Percentiles rank a stretch among this genome's conserved stretches.
These are phyloP conservation scores for Kokia cookei DNA, from an alignment of 441 rosid species.

Conservation along the genomic window DNA sequence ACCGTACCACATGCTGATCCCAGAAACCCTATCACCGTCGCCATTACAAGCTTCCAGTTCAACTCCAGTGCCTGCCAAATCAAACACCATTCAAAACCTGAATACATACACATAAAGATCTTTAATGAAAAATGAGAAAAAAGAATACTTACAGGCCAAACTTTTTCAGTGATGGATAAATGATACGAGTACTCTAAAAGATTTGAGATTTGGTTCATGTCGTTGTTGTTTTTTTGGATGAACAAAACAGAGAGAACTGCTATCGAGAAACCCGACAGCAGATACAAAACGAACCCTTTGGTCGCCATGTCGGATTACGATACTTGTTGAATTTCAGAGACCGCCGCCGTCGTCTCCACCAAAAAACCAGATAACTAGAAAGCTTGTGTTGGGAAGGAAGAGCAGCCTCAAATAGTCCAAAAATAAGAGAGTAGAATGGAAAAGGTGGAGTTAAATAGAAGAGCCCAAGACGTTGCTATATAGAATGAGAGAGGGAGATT, in stretches of 20 bases:
- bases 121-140: neutral
- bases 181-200: conserved; percentile 11
- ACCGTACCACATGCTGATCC: conserved; percentile 95
- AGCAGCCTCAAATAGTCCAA: no score
- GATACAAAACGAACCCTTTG: conserved; percentile 38
- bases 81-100: neutral
- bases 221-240: conserved; percentile 17
- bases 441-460: neutral
- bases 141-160: conserved; percentile 69
- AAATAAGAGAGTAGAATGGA: no score
- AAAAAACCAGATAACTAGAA: neutral
- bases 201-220: conserved; percentile 14
- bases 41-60: conserved; percentile 60
- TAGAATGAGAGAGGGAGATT: neutral
- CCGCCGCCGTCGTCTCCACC: neutral
- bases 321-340: neutral
- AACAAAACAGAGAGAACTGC: conserved; percentile 43
- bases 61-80: conserved; percentile 51
- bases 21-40: conserved; percentile 76
- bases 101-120: neutral
- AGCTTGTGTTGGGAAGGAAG: no score
- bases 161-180: conserved; percentile 25
- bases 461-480: neutral
- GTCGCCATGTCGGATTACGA: conserved; percentile 8
- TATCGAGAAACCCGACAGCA: conserved; percentile 53